Evolutionary conservation across 805 yeast species (phyloP), one percentile per base, ranked within the genome.

Genomic region (Ogataea henricii): DNA sequence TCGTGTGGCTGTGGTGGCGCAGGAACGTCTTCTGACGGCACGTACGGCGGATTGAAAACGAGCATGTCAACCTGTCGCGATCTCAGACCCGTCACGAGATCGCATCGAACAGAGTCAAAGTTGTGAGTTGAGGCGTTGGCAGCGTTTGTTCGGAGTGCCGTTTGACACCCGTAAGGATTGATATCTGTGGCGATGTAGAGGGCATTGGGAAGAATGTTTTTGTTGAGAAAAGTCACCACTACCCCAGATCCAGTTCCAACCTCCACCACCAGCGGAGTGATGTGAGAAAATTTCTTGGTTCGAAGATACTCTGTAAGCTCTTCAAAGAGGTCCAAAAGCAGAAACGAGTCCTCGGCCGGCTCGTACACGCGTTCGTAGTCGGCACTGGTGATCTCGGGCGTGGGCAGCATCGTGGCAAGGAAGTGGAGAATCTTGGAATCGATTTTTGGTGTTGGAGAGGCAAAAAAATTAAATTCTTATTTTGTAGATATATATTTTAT

Each of bases 21-120:
- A 0, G 98, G 97, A 0, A 89, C 86, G 0, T 59, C 61, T 49
- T 83, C 90, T 1, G 92, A 88, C 0, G 99, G 99, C 1, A 94
- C 99, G 62, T 94, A 94, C 0, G 99, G 99, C 0, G 99, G 99
- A 60, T 94, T 94, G 68, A 94, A 94, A 1, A 94, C 73, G 18
- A 94, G 69, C 1, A 92, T 48, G 59, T 94, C 98, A 1, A 90
- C 74, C 4, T 68, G 43, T 2, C 73, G 56, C 0, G 60, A 59
- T 10, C 77, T 63, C 8, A 89, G 52, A 2, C 80, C 72, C 8
- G 74, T 57, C 0, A 86, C 76, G 25, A 90, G 66, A 58, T 79
- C 78, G 62, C 82, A 76, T 49, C 86, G 87, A 1, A 85, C 46
- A 0, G 73, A 54, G 32, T 82, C 87, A 14, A 81, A 54, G 40